A percentile compares a stretch with the other conserved stretches of the same genome.
phyloP scores from a whole-genome alignment of 2,329 filamentous ascomycete genomes.

The Alternaria sp. region DNA sequence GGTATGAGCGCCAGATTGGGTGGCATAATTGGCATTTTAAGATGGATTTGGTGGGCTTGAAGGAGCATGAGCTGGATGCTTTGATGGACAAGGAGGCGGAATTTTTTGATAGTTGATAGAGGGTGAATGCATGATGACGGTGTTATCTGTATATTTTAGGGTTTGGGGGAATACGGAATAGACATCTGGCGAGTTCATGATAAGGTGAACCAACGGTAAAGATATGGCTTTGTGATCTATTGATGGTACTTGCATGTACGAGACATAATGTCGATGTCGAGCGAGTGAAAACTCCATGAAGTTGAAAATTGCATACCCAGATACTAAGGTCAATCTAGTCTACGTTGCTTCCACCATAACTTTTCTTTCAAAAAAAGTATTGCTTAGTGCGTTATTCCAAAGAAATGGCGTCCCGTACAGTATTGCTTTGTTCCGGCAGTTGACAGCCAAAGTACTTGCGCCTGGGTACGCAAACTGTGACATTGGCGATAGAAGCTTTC shows the following conservation, averaged over 20 bases:
- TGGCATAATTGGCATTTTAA: conserved; percentile 20
- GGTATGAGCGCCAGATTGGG: conserved; percentile 9
- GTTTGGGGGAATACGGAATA: background rate
- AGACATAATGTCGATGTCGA: background rate
- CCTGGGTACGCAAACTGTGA: background rate
- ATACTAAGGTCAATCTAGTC: background rate
- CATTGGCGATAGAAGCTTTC: background rate
- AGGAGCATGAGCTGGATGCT: conserved; percentile 13
- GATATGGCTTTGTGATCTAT: background rate
- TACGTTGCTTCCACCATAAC: background rate
- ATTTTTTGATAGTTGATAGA: conserved; percentile 22
- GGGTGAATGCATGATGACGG: background rate
- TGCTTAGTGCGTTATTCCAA: rapidly evolving
- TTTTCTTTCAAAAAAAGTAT: background rate
- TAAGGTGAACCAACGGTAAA: background rate
- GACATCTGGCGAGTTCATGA: background rate
- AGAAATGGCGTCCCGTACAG: background rate
- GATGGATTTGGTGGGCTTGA: conserved; percentile 8
- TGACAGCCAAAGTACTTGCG: background rate
- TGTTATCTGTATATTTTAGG: background rate
- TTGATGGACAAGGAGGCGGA: conserved; percentile 18
- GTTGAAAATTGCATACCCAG: background rate
- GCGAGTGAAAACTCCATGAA: background rate
- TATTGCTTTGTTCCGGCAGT: background rate
- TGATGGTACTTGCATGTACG: background rate